Base-by-base conservation (phyloP, 78 protist genomes). In the Dictyostelium firmibasis region DNA sequence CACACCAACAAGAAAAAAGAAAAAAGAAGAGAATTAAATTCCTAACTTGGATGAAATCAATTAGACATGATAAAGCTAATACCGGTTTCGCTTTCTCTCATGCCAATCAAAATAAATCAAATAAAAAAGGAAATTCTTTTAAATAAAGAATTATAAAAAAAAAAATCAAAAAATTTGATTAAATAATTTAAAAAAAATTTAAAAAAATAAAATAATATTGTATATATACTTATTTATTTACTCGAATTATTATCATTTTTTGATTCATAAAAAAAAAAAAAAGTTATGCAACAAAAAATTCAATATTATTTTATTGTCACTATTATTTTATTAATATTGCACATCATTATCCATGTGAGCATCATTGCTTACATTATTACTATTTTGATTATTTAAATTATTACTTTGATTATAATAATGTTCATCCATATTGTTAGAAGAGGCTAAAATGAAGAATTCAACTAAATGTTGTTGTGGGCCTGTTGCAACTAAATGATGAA, bases 11-110 rank as follows among this genome's bases (percentile, higher is more conserved):
- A 8, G 53, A 57, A 25, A 89, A 89, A 31, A 89, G 75, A 53
- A 81, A 78, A 47, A 75, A 60, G 44, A 44, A 33, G 29, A 78
- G 87, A 81, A 29, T 43, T 27, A 85, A 83, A 25, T 89, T 89
- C 53, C 16, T 89, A 7, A 47, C 87, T 31, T 89, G 94, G 94
- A 89, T 89, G 53, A 89, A 89, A 35, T 64, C 86, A 31, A 69
- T 38, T 14, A 89, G 74, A 81, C 35, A 62, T 14, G 47, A 50
- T 36, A 89, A 81, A 67, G 82, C 7, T 13, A 38, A 89, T 60
- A 81, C 94, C 36, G 94, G 94, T 23, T 89, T 67, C 41, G 86
- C 94, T 50, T 89, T 89, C 36, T 62, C 86, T 18, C 93, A 87
- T 64, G 78, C 86, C 44, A 78, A 78, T 67, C 85, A 87, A 64